Conservation (phyloP, 805 yeast genomes). For the Diddensiella transvaalensis region DNA sequence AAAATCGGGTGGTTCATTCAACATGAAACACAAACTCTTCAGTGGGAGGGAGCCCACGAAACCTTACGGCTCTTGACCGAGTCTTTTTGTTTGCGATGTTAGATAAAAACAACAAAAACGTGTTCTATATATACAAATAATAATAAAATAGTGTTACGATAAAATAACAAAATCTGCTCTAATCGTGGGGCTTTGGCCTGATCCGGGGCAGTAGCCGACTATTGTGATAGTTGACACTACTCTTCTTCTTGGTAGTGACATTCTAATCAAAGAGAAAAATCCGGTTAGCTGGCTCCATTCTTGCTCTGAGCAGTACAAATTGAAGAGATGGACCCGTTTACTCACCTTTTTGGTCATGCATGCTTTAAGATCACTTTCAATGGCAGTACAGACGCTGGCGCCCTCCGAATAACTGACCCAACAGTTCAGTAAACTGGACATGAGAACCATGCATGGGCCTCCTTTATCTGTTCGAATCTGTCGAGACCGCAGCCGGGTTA, state of each 20-base stretch:
- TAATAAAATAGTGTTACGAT: background rate
- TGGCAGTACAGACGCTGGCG: conserved; percentile 55
- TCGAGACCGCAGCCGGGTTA: conserved; percentile 69
- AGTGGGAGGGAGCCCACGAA: too few species aligned
- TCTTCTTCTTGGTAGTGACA: conserved; percentile 25
- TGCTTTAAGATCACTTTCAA: conserved; percentile 65
- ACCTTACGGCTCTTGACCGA: too few species aligned
- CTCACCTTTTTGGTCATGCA: conserved; percentile 56
- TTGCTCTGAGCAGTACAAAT: background rate
- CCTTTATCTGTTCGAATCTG: conserved; percentile 53
- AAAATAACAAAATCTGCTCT: conserved; percentile 5
- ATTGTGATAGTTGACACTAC: conserved; percentile 52
- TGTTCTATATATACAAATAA: conserved; percentile 4
- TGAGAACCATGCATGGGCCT: conserved; percentile 71
- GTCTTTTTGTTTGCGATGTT: too few species aligned
- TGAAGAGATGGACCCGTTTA: too few species aligned
- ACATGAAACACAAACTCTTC: too few species aligned
- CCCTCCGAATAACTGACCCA: conserved; percentile 97
- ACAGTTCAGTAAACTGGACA: conserved; percentile 84
- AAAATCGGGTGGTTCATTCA: too few species aligned
- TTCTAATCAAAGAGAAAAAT: too few species aligned
- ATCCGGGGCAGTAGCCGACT: conserved; percentile 48
- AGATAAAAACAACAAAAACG: too few species aligned
- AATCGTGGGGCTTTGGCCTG: conserved; percentile 48
- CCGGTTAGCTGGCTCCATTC: too few species aligned